phyloP scores from a whole-genome alignment of 2,329 filamentous ascomycete genomes.

The Fusarium lyarnte region DNA sequence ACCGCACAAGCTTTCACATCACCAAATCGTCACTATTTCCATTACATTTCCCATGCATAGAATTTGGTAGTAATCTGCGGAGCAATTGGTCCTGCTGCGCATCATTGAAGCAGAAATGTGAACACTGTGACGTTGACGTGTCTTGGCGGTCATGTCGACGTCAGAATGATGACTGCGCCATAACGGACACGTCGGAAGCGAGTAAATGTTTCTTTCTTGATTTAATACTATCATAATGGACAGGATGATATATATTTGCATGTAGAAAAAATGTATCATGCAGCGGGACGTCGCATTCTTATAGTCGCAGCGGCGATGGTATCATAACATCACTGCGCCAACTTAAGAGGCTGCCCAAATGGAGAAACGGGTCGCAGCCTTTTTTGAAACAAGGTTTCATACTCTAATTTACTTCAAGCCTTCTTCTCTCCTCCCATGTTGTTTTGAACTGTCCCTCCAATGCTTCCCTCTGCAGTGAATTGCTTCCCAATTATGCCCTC shows the following conservation, averaged over 20 bases:
- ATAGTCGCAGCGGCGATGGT: not conserved
- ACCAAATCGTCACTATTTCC: constrained; percentile 15
- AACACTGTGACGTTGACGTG: not conserved
- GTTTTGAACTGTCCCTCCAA: constrained; percentile 63
- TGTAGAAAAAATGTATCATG: too few species aligned
- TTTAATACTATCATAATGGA: too few species aligned
- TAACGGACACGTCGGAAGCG: too few species aligned
- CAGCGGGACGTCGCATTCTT: not conserved
- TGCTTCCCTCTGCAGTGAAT: constrained; percentile 62
- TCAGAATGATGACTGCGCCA: constrained; percentile 6
- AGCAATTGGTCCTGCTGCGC: not conserved
- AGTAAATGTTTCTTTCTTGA: too few species aligned
- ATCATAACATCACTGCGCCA: not conserved
- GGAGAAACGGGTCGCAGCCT: too few species aligned
- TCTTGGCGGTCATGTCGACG: not conserved
- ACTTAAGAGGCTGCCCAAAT: not conserved
- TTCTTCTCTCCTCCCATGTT: constrained; percentile 53
- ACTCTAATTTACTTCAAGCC: not conserved
- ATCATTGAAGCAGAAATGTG: not conserved
- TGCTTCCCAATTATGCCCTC: constrained; percentile 64
- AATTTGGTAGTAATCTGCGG: not conserved
- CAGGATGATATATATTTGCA: too few species aligned
- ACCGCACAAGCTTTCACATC: not conserved
- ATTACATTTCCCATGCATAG: not conserved
- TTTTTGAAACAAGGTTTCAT: too few species aligned